These are phyloP conservation scores for Pseudodiploospora longispora DNA, from an alignment of 2,329 filamentous ascomycete species.

Conservation along the genomic window DNA sequence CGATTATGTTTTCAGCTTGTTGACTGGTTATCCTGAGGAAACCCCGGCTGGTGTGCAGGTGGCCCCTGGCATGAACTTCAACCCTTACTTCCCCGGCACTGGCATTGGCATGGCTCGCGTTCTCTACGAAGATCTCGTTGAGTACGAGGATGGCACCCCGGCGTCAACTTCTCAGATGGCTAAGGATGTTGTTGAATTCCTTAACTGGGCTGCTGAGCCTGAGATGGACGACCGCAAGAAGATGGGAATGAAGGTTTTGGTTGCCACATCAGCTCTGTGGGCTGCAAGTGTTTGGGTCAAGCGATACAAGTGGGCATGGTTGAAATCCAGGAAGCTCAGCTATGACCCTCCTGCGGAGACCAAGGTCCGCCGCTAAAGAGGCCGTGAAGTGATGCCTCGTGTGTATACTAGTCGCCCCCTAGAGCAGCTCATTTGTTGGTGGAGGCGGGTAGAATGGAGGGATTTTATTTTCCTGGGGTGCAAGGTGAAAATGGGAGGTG, in stretches of 20 bases:
- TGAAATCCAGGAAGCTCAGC: conserved; percentile 91
- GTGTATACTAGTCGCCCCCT: conserved; percentile 37
- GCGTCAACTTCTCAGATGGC: conserved; percentile 98
- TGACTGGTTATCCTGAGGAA: conserved; percentile 97
- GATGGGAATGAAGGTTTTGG: conserved; percentile 96
- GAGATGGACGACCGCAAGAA: conserved; percentile 99
- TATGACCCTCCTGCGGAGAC: conserved; percentile 67
- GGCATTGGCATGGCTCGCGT: conserved; percentile 99
- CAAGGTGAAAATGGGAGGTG: conserved; percentile 21
- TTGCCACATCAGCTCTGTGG: conserved; percentile 69
- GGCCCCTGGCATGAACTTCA: conserved; percentile 93
- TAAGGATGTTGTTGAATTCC: conserved; percentile 97
- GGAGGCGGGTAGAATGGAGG: conserved; percentile 32
- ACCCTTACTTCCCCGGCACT: conserved; percentile 99
- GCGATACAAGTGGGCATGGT: conserved; percentile 96
- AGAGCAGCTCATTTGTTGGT: conserved; percentile 35
- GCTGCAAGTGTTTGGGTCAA: conserved; percentile 95
- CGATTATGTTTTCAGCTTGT: conserved; percentile 95
- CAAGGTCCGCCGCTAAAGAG: conserved; percentile 40
- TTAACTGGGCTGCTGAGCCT: conserved; percentile 98
- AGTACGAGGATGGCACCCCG: conserved; percentile 94
- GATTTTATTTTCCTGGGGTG: conserved; percentile 14
- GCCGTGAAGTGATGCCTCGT: conserved; percentile 18
- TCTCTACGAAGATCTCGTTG: conserved; percentile 91
- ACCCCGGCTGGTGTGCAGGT: conserved; percentile 82